Evolutionary conservation across 768 basidiomycete genomes (phyloP), one percentile per base, ranked within the genome.

Genomic region (Neoboletus brunneissimus): DNA sequence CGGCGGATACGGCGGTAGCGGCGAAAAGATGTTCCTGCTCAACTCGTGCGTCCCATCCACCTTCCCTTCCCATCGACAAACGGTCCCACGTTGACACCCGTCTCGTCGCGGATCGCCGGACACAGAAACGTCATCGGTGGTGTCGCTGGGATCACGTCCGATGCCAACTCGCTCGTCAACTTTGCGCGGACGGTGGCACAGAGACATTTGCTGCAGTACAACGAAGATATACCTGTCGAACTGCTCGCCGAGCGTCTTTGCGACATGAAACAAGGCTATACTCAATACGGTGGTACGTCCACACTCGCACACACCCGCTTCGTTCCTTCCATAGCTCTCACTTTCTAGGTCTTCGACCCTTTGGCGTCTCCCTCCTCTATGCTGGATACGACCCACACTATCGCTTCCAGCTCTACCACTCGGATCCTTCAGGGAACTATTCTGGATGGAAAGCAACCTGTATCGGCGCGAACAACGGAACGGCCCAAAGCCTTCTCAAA

Each of bases 371-470:
- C 37, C 78, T 99, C 43, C 83, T 99, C 37, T 98, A 98, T 63
- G 94, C 96, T 11, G 97, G 97, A 46, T 94, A 93, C 71, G 97
- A 99, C 76, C 87, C 93, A 46, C 90, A 97, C 71, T 94, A 98
- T 74, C 76, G 86, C 55, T 97, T 98, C 82, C 97, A 99, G 71
- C 84, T 99, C 23, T 99, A 98, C 78, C 94, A 97, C 72, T 94
- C 93, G 8, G 97, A 98, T 70, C 97, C 96, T 3, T 96, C 94
- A 44, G 97, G 97, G 12, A 99, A 98, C 75, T 99, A 98, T 74
- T 91, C 89, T 0, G 96, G 96, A 13, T 98, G 95, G 89, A 98
- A 98, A 75, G 97, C 96, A 42, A 97, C 95, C 13, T 97, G 93
- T 72, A 93, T 99, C 63, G 96, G 97, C n/a, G 91, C 95, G 8